Base-by-base conservation (phyloP, 306 rosid species). In the Mucuna pruriens region DNA sequence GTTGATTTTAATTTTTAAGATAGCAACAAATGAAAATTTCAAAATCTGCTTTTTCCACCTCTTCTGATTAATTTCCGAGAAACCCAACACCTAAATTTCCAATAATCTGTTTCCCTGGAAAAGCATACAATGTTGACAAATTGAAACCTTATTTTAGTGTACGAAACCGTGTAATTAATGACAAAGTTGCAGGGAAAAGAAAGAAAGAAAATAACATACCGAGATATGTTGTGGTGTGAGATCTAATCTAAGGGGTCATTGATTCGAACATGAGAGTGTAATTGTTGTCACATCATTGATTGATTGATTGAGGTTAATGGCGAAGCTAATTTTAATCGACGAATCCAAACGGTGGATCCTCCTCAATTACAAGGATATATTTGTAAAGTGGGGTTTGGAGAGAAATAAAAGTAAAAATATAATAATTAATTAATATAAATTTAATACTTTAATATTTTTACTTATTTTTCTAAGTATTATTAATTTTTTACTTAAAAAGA, bases 141-240 rank as follows among this genome's bases (percentile, higher is more conserved):
- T 62, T 72, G 74, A 79, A 73, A 38, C 17, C 39, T 26, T 61
- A 10, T 61, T 61, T 6, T 61, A 16, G 40, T 0, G 39, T 26
- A 25, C 12, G 38, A 65, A 83, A 51, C 3, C 48, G 20, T 25
- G 9, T 36, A 36, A 69, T 39, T 29, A 46, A 71, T 0, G 11
- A 20, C 16, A 63, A 9, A 38, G 40, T 9, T 17, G 15, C 7
- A 23, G 8, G 34, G 36, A 29, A 31, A 15, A 12, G 34, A 20
- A 7, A 6, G 19, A 25, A 52, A 49, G 19, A 40, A 29, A 75
- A 61, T 12, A 40, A 66, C 76, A 74, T 38, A 83, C 85, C 38
- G 83, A 40, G 49, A 86, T 75, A 45, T 33, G 48, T 9, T 54
- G 38, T 81, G 55, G 25, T 33, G 42, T 69, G 74, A 42, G 74